Base-by-base conservation (phyloP, 2,329 filamentous ascomycete genomes). In the Didymella sp. region DNA sequence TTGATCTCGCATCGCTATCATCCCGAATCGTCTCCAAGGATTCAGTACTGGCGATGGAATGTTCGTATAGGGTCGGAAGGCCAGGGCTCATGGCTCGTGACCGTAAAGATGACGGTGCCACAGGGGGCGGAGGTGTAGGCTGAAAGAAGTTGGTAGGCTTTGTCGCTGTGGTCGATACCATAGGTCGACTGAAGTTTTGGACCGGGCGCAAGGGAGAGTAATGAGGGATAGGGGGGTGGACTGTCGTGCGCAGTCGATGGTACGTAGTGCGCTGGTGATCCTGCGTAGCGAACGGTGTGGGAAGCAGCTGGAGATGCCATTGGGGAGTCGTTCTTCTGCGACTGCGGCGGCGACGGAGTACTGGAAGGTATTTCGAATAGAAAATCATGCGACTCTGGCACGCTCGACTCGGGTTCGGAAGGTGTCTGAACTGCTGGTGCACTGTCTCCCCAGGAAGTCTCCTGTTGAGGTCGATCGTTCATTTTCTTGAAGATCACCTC, bases 11-110 rank as follows among this genome's bases (percentile, higher is more conserved):
- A 52, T 71, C 66, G 19, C 54, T 24, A 4, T 64, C 40, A 37
- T 64, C 62, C 9, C 53, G 44, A 9, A 62, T 41, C 38, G 58
- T 60, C 37, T 57, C 53, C 41, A 61, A 33, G 17, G 58, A 54
- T 31, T 71, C 68, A n/a, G 60, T 67, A 35, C 68, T 69, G 22
- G 68, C 62, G 13, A 72, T 60, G 8, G 70, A 73, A 2, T 61
- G 66, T 50, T 75, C 72, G 52, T 75, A 74, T 4, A 75, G 45
- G 9, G 71, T 74, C 6, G 72, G 71, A 19, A 75, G 51, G 35
- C 61, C 61, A n/a, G 68, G 59, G 12, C 56, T 51, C 56, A 58
- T n/a, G 56, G 60, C 21, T 47, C 59, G 37, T 57, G 53, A 43
- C 57, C 62, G 43, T 62, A 66, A 9, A 58, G 52, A 49, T 33